phyloP scores from a whole-genome alignment of 768 basidiomycete genomes.

The Auriscalpium vulgare region DNA sequence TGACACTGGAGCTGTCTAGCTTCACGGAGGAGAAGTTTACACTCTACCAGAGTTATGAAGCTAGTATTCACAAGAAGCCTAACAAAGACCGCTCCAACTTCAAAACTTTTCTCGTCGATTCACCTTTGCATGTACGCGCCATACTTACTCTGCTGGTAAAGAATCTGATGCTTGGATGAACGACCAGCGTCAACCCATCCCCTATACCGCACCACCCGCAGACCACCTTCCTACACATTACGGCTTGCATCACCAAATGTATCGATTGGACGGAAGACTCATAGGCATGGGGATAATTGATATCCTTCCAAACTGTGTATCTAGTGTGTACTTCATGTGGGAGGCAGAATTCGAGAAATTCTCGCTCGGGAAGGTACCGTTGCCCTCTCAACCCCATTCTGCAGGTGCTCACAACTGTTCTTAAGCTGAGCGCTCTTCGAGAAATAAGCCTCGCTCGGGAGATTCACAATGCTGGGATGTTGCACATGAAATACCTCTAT shows the following conservation, averaged over 20 bases:
- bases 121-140: constrained; percentile 58
- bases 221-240: constrained; percentile 63
- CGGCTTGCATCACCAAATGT: constrained; percentile 91
- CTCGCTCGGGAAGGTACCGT: constrained; percentile 67
- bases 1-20: constrained; percentile 66
- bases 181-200: constrained; percentile 49
- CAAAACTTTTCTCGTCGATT: constrained; percentile 67
- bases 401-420: no score
- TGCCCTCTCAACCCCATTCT: no score
- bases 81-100: constrained; percentile 47
- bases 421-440: constrained; percentile 74
- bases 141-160: not conserved
- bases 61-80: constrained; percentile 65
- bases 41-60: constrained; percentile 74
- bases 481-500: constrained; percentile 62
- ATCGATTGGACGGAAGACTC: constrained; percentile 71
- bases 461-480: constrained; percentile 61
- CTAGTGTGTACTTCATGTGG: constrained; percentile 88
- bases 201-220: constrained; percentile 42
- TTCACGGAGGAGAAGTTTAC: constrained; percentile 76
- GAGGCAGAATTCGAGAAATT: constrained; percentile 58
- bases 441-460: constrained; percentile 73
- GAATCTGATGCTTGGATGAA: not conserved
- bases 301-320: constrained; percentile 80
- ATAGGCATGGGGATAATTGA: constrained; percentile 87